phyloP scores from a whole-genome alignment of 106 monocot genomes.

The Amphibolis antarctica region DNA sequence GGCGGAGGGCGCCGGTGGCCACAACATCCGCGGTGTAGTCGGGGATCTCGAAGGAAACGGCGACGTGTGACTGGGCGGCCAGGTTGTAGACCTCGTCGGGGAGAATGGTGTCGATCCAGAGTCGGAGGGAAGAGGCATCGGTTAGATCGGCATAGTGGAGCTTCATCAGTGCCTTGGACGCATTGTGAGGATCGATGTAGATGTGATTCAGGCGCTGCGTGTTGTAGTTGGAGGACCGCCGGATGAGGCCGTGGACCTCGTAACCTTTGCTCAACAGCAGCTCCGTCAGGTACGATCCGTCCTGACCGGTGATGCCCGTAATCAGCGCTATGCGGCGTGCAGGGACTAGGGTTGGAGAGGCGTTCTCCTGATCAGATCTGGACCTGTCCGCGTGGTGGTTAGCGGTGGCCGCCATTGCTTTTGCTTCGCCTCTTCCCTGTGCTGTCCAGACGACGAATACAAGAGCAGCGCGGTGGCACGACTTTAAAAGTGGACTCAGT shows the following conservation, averaged over 20 bases:
- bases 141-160: conserved; percentile 97
- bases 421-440: too few relatives aligned
- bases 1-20: conserved; percentile 83
- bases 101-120: conserved; percentile 70
- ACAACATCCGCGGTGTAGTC: conserved; percentile 97
- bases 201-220: conserved; percentile 84
- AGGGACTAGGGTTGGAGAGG: background rate
- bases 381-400: too few relatives aligned
- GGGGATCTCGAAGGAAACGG: conserved; percentile 97
- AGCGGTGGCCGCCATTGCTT: too few relatives aligned
- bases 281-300: conserved; percentile 94
- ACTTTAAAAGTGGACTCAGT: too few relatives aligned
- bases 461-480: too few relatives aligned
- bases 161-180: conserved; percentile 74
- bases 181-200: conserved; percentile 90
- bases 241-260: conserved; percentile 95
- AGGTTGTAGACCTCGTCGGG: conserved; percentile 98
- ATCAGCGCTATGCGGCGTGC: conserved; percentile 68
- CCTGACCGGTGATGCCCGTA: conserved; percentile 94
- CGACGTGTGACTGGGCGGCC: conserved; percentile 97
- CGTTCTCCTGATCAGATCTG: too few relatives aligned
- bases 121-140: conserved; percentile 93
- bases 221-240: conserved; percentile 95
- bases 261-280: conserved; percentile 74
- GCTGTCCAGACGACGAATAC: too few relatives aligned